Base-by-base conservation (phyloP, 768 basidiomycete species). In the Boletus speciosus region DNA sequence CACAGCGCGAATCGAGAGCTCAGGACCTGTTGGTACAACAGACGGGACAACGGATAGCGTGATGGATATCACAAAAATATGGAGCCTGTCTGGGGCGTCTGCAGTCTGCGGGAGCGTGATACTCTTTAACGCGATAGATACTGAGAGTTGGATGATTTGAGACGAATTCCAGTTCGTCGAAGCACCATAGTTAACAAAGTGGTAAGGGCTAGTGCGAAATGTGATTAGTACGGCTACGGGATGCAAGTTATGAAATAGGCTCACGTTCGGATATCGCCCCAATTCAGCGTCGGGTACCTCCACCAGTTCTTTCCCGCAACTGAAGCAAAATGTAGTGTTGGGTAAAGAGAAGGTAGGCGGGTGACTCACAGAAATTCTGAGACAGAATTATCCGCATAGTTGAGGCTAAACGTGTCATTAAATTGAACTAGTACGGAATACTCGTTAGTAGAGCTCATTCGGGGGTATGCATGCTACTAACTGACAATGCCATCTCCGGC, bases 301-400 rank as follows among this genome's bases (percentile, higher is more conserved):
- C 71, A 81, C 76, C 75, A 76, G 57, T 78, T 78, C 57, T 74
- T 74, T 14, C 71, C 75, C 14, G 74, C 69, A 14, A 79, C 78
- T 82, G 50, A 16, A 54, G 32, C 35, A n/a, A 1, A 14, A 15
- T 14, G 7, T 36, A 51, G 11, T 2, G 15, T 27, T 19, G 37
- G 34, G 8, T n/a, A 21, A 10, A 44, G 14, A 9, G 14, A 34
- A 2, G 31, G 31, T 10, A 16, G 14, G 9, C 10, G 7, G 12
- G 5, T 10, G 8, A 49, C 75, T 62, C 35, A 77, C 78, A 69
- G 64, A 31, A 79, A 52, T 2, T 62, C 58, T 21, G 72, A 65
- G 12, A 66, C 71, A 14, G 74, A 71, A 42, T 64, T 57, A 40
- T 78, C 75, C 6, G 59, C 68, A 27, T 75, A 78, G 9, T 66